Evolutionary conservation across 345 rosid genomes (phyloP).

Genomic region (Linum lewisii): DNA sequence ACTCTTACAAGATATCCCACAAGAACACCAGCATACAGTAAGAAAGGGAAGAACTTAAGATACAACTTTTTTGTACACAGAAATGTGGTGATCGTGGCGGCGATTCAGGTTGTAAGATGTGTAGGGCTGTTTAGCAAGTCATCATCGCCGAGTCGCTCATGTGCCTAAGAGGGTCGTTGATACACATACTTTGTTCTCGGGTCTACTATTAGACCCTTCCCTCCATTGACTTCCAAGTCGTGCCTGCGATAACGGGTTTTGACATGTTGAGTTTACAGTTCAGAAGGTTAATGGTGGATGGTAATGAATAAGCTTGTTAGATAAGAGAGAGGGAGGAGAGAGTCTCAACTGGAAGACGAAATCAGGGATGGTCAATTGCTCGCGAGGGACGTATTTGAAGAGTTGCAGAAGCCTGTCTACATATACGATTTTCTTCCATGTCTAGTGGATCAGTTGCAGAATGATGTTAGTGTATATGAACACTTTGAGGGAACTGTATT

Average conservation of each 20-base stretch:
- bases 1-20: too few relatives aligned
- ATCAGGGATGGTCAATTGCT: slow-evolving; percentile 95
- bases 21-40: too few relatives aligned
- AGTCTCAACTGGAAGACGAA: slow-evolving; percentile 91
- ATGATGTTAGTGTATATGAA: not conserved
- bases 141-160: too few relatives aligned
- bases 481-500: not conserved
- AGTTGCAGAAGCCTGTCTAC: slow-evolving; percentile 77
- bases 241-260: slow-evolving; percentile 43
- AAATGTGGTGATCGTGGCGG: too few relatives aligned
- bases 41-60: too few relatives aligned
- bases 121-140: too few relatives aligned
- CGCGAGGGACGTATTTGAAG: slow-evolving; percentile 90
- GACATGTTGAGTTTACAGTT: too few relatives aligned
- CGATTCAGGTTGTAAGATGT: too few relatives aligned
- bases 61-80: too few relatives aligned
- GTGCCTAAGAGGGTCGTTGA: slow-evolving; percentile 46
- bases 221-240: slow-evolving; percentile 95
- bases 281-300: too few relatives aligned
- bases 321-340: slow-evolving; percentile 12
- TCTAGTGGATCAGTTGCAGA: slow-evolving; percentile 34
- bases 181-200: slow-evolving; percentile 81
- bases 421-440: slow-evolving; percentile 92
- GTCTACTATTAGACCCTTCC: slow-evolving; percentile 88
- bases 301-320: not conserved